Base-by-base conservation (phyloP, 106 monocot genomes). In the Posidonia australis region DNA sequence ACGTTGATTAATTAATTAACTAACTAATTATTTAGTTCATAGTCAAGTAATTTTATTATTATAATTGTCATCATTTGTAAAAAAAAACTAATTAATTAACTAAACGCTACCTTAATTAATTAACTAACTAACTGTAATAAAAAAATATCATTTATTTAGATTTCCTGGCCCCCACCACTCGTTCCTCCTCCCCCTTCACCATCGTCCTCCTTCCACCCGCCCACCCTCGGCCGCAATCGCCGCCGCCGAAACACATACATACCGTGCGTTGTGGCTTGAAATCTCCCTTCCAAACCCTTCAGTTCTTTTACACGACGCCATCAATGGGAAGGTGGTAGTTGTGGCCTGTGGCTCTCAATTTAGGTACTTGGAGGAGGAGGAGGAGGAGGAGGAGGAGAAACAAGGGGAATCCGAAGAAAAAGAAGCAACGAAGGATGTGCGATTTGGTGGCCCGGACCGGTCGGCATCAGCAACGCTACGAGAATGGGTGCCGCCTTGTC, bases 391-490 rank as follows among this genome's bases (percentile, higher is more conserved):
- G n/a, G n/a, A n/a, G n/a, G 49, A 51, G 20, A 19, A 20, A 51
- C 20, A 51, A 19, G 49, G 20, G 20, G 49, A n/a, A n/a, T 17
- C 2, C 14, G 51, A 18, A 36, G 36, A 36, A 36, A 7, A 53
- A 53, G 53, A 54, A 22, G 53, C 36, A 2, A 7, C 36, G 5
- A 54, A 24, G 53, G 17, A 67, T 67, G 67, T 30, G 67, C 31
- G 67, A 54, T 54, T 22, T 67, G 67, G 53, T 67, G 31, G 67
- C 67, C 10, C 67, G 67, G 20, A 67, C 52, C 26, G 67, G 67
- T 23, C 67, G 52, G 9, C 67, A 67, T 25, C 67, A 67, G 67
- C 67, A 67, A 52, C 67, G 67, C 22, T 67, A 67, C 67, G 52
- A 67, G 52, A 26, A 53, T 48, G 67, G 53, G 10, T 54, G 29